Conservation (phyloP, 352 stramenopile genomes). For the Phytophthora lateralis region DNA sequence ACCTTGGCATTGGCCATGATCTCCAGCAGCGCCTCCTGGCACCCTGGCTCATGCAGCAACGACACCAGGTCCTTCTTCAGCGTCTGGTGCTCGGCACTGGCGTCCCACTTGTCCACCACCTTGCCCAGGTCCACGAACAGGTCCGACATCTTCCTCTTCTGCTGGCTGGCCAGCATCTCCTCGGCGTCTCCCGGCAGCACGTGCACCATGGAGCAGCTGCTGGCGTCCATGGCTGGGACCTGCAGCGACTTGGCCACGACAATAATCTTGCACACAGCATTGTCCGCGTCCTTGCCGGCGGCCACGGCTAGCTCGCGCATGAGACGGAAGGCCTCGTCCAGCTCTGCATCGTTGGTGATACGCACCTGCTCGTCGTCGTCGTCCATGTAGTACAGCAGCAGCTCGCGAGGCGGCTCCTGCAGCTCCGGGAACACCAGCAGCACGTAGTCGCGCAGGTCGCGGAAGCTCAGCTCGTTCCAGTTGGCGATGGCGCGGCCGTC, state of each 20-base stretch:
- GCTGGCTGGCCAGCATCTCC: slow-evolving; percentile 55
- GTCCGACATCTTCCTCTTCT: slow-evolving; percentile 70
- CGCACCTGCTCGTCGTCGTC: slow-evolving; percentile 84
- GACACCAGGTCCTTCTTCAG: slow-evolving; percentile 79
- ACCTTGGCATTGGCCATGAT: slow-evolving; percentile 72
- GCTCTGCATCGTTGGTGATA: slow-evolving; percentile 83
- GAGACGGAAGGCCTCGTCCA: slow-evolving; percentile 76
- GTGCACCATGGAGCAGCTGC: slow-evolving; percentile 26
- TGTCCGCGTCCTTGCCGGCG: slow-evolving; percentile 41
- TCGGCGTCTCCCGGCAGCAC: slow-evolving; percentile 39
- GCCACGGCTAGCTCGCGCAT: slow-evolving; percentile 70
- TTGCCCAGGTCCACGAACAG: slow-evolving; percentile 82
- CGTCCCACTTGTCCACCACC: slow-evolving; percentile 75
- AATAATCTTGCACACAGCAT: slow-evolving; percentile 75
- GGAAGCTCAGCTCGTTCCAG: slow-evolving; percentile 50
- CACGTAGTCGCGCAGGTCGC: slow-evolving; percentile 71
- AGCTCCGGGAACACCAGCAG: slow-evolving; percentile 72
- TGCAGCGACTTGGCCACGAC: slow-evolving; percentile 44
- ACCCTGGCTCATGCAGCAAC: slow-evolving; percentile 74
- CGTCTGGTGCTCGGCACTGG: slow-evolving; percentile 52
- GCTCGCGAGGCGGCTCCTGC: slow-evolving; percentile 21
- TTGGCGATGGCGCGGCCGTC: slow-evolving; percentile 45
- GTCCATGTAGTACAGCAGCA: slow-evolving; percentile 85
- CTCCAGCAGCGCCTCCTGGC: slow-evolving; percentile 72
- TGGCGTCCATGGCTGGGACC: slow-evolving; percentile 28